Percentiles rank a stretch among this genome's conserved stretches.
phyloP scores from a whole-genome alignment of 495 filamentous ascomycete genomes.

The Coniosporium apollinis region DNA sequence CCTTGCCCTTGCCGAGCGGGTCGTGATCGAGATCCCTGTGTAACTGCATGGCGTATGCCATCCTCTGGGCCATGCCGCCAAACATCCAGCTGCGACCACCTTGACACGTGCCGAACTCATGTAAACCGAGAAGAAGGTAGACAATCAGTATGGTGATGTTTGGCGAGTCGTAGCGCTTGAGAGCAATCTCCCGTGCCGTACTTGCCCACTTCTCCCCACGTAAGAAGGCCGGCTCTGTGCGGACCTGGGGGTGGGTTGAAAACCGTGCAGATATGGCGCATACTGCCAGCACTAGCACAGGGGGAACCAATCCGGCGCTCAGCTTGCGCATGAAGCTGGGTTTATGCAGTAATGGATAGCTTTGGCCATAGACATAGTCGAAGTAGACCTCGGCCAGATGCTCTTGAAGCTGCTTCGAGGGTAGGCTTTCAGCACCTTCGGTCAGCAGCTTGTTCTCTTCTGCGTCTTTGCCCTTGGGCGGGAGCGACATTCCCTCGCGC shows the following conservation, averaged over 20 bases:
- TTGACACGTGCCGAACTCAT: conserved; percentile 94
- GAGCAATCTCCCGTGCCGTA: conserved; percentile 65
- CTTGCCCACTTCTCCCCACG: conserved; percentile 83
- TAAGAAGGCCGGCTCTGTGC: conserved; percentile 68
- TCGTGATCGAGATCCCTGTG: conserved; percentile 89
- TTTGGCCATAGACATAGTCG: conserved; percentile 88
- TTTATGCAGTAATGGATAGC: conserved; percentile 90
- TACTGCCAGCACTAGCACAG: conserved; percentile 76
- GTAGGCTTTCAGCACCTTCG: conserved; percentile 71
- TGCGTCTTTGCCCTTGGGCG: conserved; percentile 43
- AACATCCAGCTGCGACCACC: conserved; percentile 92
- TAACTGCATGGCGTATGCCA: conserved; percentile 90
- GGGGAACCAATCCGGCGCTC: conserved; percentile 50
- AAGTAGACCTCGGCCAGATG: conserved; percentile 93
- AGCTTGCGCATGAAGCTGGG: conserved; percentile 79
- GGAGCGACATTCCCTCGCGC: conserved; percentile 30
- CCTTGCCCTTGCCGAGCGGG: conserved; percentile 45
- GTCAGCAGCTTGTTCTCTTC: conserved; percentile 58
- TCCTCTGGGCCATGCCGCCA: conserved; percentile 83
- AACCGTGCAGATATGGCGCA: conserved; percentile 89
- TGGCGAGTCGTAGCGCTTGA: conserved; percentile 78
- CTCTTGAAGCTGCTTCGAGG: conserved; percentile 78
- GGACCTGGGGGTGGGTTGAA: conserved; percentile 82
- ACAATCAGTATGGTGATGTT: conserved; percentile 92
- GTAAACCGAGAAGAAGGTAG: conserved; percentile 70